Conservation (phyloP, 2,329 filamentous ascomycete species). For the Sphaerulina musiva region DNA sequence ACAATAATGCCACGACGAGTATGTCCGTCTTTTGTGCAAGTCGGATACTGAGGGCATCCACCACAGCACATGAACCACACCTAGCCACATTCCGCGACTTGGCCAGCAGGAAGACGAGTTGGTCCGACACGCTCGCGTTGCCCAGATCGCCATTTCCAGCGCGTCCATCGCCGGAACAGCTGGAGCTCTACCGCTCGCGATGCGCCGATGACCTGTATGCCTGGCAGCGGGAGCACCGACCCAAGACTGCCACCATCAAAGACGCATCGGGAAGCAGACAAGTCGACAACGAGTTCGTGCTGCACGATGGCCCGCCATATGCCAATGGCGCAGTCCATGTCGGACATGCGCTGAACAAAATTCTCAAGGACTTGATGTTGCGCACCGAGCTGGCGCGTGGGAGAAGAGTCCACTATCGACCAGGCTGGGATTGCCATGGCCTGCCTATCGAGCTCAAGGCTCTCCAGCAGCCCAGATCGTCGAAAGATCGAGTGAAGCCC, state of each 20-base stretch:
- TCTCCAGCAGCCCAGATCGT: slow-evolving; percentile 51
- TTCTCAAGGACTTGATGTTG: slow-evolving; percentile 89
- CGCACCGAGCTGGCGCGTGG: slow-evolving; percentile 74
- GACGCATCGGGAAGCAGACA: slow-evolving; percentile 31
- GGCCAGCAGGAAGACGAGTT: slow-evolving; percentile 18
- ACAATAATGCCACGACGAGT: neutral
- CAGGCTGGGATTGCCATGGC: slow-evolving; percentile 97
- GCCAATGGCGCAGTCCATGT: slow-evolving; percentile 89
- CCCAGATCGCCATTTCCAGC: slow-evolving; percentile 46
- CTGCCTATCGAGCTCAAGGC: slow-evolving; percentile 96
- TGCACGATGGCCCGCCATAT: slow-evolving; percentile 96
- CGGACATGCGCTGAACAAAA: slow-evolving; percentile 93
- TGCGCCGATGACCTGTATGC: slow-evolving; percentile 83
- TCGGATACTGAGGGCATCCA: slow-evolving; percentile 11
- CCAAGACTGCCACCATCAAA: slow-evolving; percentile 25
- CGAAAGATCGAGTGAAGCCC: slow-evolving; percentile 25
- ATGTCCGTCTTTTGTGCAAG: slow-evolving; percentile 13
- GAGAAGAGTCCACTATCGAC: slow-evolving; percentile 69
- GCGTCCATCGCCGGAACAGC: slow-evolving; percentile 38
- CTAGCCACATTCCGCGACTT: slow-evolving; percentile 10
- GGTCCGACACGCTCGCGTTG: slow-evolving; percentile 40
- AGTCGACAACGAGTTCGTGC: slow-evolving; percentile 58
- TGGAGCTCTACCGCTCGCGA: slow-evolving; percentile 59
- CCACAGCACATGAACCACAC: neutral
- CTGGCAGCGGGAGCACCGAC: slow-evolving; percentile 62